Evolutionary conservation across 192 early-diverging fungal species (phyloP).

Genomic region (Dissophora ornata): DNA sequence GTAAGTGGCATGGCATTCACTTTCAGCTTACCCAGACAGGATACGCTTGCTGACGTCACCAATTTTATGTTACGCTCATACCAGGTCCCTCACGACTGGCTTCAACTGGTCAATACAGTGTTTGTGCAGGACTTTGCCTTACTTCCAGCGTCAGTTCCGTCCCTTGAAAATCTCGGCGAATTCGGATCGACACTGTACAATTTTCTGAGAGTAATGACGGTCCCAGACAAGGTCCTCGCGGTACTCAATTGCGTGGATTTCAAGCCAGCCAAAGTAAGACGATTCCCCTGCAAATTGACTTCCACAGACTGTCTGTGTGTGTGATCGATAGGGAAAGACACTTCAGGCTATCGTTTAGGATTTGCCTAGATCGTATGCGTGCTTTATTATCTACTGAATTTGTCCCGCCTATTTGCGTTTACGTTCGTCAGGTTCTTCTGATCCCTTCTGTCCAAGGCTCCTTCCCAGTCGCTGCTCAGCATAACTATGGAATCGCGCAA

Average conservation of each 20-base stretch:
- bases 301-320: too few species aligned
- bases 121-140: conserved; percentile 74
- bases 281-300: too few species aligned
- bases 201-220: conserved; percentile 60
- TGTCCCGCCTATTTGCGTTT: too few species aligned
- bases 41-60: background rate
- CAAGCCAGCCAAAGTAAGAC: conserved; percentile 59
- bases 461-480: conserved; percentile 33
- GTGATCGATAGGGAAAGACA: too few species aligned
- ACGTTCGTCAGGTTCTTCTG: conserved; percentile 54
- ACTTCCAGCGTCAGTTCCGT: background rate
- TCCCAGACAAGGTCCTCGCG: conserved; percentile 58
- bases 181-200: conserved; percentile 62
- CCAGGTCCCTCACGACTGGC: conserved; percentile 67
- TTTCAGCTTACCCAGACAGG: background rate
- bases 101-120: conserved; percentile 68
- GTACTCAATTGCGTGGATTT: conserved; percentile 60
- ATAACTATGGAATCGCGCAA: conserved; percentile 62
- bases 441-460: conserved; percentile 65
- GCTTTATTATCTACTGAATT: too few species aligned
- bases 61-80: too few species aligned
- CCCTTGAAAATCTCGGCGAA: conserved; percentile 18
- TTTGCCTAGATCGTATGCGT: too few species aligned
- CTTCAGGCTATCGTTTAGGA: too few species aligned
- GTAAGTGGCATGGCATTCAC: conserved; percentile 37